Base-by-base conservation (phyloP, 352 stramenopile genomes). In the Pythium dissotocum region DNA sequence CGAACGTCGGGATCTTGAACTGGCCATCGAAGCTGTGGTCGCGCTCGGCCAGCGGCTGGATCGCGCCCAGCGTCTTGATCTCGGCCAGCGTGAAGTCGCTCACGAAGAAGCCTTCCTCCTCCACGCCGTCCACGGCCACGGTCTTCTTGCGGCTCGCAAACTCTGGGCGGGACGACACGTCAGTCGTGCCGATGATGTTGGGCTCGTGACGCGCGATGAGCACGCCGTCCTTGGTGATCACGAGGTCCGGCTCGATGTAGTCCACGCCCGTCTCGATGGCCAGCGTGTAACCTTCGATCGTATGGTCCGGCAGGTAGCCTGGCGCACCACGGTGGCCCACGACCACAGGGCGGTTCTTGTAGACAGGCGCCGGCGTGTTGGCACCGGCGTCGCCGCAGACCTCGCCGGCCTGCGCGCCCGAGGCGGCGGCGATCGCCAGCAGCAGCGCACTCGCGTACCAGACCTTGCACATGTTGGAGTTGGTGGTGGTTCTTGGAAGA, bases 181-280 rank as follows among this genome's bases (percentile, higher is more conserved):
- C 81, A 2, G 91, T 97, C 30, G 91, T 97, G 38, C 57, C 57
- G 54, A 71, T 61, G 64, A 71, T 58, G 64, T 61, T 61, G 14
- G 51, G 54, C 64, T 71, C 51, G 48, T 71, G 40, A 51, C 49
- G 35, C 64, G 64, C 51, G 24, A 71, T 40, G 57, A 71, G 57
- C 57, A 61, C 44, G 54, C 63, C 64, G 42, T 71, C 57, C 63
- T 71, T 55, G 64, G 57, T 53, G 46, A 48, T 63, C 55, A 67
- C 88, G 63, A 98, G 77, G 77, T 98, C 91, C 9, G 90, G 85
- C 75, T 98, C 91, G 52, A 97, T 97, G 64, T 91, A 94, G 69
- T 98, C 88, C n/a, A 93, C 82, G 26, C 90, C 89, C 13, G 91
- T 77, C 69, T 97, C 79, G 33, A 97, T 83, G 54, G 93, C 91